phyloP scores from a whole-genome alignment of 106 monocot genomes.

The Narthecium ossifragum region DNA sequence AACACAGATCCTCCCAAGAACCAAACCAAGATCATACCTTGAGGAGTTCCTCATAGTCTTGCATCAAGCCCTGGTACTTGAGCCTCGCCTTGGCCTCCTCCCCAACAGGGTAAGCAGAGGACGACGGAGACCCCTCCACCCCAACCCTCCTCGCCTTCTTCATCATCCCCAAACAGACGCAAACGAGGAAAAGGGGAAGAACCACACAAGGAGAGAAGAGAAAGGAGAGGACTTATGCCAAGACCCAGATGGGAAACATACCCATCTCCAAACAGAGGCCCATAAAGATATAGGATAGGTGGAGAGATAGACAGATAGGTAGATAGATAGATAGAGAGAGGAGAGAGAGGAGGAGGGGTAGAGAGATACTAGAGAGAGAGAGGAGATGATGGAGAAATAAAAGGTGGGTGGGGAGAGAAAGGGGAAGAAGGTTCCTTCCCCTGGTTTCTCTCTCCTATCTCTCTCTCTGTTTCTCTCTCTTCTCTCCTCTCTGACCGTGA shows the following conservation, averaged over 20 bases:
- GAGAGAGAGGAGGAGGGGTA: conserved; percentile 4
- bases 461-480: conserved; percentile 6
- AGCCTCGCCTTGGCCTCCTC: conserved; percentile 16
- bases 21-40: conserved; percentile 3
- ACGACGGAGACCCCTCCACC: conserved; percentile 12
- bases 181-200: not conserved
- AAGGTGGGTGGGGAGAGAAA: conserved; percentile 4
- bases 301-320: not conserved
- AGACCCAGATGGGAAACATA: conserved; percentile 2
- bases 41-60: conserved; percentile 23
- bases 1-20: not conserved
- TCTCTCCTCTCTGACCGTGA: conserved; percentile 14
- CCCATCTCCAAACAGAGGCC: conserved; percentile 6
- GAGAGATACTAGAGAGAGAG: conserved; percentile 15
- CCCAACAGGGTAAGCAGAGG: conserved; percentile 1
- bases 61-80: conserved; percentile 18
- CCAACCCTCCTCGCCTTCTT: conserved; percentile 23
- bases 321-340: conserved; percentile 1
- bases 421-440: conserved; percentile 30
- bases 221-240: conserved; percentile 14
- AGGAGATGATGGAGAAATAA: not conserved
- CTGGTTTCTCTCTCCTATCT: conserved; percentile 12
- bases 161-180: conserved; percentile 16
- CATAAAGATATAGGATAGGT: not conserved
- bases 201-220: not conserved